phyloP scores from a whole-genome alignment of 73 alveolate genomes.

The Paramecium sexaurelia region DNA sequence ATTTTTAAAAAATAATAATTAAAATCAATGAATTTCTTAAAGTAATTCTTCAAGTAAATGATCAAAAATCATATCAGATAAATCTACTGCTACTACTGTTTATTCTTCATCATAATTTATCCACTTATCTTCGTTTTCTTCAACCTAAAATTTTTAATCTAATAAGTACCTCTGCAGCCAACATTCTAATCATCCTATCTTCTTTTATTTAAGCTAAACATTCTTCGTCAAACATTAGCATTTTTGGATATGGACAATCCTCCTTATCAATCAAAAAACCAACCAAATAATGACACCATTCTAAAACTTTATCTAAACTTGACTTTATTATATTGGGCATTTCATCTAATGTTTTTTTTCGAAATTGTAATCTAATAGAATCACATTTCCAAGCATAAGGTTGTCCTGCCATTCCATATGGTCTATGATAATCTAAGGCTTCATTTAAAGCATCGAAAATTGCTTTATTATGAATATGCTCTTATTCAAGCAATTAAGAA shows the following conservation, averaged over 20 bases:
- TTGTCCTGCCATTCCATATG: constrained; percentile 60
- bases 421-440: constrained; percentile 59
- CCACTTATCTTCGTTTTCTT: constrained; percentile 67
- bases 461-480: constrained; percentile 66
- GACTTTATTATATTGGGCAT: constrained; percentile 42
- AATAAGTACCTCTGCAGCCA: constrained; percentile 66
- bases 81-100: constrained; percentile 66
- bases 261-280: constrained; percentile 72
- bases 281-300: constrained; percentile 65
- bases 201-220: constrained; percentile 70
- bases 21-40: constrained; percentile 38
- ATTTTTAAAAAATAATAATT: neutral
- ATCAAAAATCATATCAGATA: constrained; percentile 64
- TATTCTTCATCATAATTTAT: constrained; percentile 68
- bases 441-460: constrained; percentile 69
- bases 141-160: neutral
- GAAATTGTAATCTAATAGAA: neutral
- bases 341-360: neutral
- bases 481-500: constrained; percentile 22
- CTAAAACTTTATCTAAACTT: constrained; percentile 64
- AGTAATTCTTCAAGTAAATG: constrained; percentile 63
- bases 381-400: constrained; percentile 64
- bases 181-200: constrained; percentile 72
- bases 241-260: constrained; percentile 61
- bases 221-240: constrained; percentile 68